phyloP scores from a whole-genome alignment of 129 eudicot species.

The Helichrysum umbraculigerum region DNA sequence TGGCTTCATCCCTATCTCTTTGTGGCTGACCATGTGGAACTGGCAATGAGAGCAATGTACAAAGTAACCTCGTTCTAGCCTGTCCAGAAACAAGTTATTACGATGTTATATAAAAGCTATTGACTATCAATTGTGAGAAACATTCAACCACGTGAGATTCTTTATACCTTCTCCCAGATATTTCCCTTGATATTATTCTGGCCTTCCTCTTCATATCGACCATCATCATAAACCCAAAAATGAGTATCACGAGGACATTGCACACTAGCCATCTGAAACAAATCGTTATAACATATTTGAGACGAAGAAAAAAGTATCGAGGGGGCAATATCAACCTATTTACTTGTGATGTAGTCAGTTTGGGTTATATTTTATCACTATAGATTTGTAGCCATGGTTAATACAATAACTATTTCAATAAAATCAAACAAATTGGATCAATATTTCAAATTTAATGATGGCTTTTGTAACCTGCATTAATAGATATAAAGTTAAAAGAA shows the following conservation, averaged over 20 bases:
- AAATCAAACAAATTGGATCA: background rate
- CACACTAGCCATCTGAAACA: slow-evolving; percentile 81
- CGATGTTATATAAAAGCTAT: slow-evolving; percentile 2
- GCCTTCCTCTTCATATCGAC: slow-evolving; percentile 99
- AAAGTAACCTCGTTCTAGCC: slow-evolving; percentile 83
- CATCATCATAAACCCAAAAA: slow-evolving; percentile 99
- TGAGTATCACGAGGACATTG: slow-evolving; percentile 99
- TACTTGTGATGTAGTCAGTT: background rate
- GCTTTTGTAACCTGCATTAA: background rate
- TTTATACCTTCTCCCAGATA: slow-evolving; percentile 93
- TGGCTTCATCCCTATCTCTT: slow-evolving; percentile 70
- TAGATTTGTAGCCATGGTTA: background rate
- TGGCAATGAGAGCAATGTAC: slow-evolving; percentile 78
- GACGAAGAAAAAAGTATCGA: background rate
- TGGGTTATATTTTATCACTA: background rate
- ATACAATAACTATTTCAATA: background rate
- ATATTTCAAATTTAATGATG: background rate
- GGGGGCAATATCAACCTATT: background rate
- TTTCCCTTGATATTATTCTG: slow-evolving; percentile 96
- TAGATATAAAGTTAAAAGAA: background rate
- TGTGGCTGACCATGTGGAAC: slow-evolving; percentile 89
- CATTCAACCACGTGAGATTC: background rate
- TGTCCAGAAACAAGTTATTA: slow-evolving; percentile 35
- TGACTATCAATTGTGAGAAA: slow-evolving; percentile 8
- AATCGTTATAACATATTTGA: background rate